Evolutionary conservation across 225 moss, liverwort and hornwort genomes (phyloP).

Genomic region (Pseudisothecium myosuroides): DNA sequence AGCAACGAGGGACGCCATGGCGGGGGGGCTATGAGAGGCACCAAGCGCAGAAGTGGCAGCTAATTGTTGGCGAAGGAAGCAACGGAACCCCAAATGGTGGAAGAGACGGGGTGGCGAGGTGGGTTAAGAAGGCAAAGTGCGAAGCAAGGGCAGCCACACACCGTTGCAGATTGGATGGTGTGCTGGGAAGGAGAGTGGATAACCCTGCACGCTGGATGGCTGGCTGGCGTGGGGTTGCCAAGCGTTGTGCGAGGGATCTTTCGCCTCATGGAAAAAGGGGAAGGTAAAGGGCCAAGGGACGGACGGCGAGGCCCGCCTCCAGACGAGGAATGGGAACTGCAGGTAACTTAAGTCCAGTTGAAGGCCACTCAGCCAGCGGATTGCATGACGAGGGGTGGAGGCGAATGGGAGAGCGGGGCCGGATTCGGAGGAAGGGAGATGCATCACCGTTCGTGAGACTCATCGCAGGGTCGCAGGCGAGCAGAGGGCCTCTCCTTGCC

Average conservation of each 20-base stretch:
- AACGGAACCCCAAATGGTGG: neutral
- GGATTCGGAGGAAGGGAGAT: neutral
- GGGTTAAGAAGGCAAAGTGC: neutral
- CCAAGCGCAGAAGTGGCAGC: neutral
- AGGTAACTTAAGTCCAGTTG: neutral
- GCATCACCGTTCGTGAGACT: neutral
- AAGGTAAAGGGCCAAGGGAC: neutral
- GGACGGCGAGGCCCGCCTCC: neutral
- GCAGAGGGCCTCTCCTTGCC: neutral
- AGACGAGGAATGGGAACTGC: neutral
- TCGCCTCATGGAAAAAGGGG: neutral
- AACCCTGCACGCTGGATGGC: neutral
- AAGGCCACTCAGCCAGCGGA: neutral
- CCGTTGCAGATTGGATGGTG: neutral
- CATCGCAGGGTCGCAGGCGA: neutral
- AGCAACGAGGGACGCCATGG: slow-evolving; percentile 25
- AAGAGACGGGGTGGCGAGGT: neutral
- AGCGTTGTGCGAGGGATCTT: neutral
- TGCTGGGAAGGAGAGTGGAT: neutral
- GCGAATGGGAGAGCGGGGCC: too few species aligned
- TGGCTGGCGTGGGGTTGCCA: neutral
- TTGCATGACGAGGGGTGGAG: neutral
- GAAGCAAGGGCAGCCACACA: neutral
- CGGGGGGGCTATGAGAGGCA: neutral
- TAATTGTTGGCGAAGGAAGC: too few species aligned